Evolutionary conservation across 176 grass and related monocot genomes (phyloP).

Genomic region (Paspalum notatum): DNA sequence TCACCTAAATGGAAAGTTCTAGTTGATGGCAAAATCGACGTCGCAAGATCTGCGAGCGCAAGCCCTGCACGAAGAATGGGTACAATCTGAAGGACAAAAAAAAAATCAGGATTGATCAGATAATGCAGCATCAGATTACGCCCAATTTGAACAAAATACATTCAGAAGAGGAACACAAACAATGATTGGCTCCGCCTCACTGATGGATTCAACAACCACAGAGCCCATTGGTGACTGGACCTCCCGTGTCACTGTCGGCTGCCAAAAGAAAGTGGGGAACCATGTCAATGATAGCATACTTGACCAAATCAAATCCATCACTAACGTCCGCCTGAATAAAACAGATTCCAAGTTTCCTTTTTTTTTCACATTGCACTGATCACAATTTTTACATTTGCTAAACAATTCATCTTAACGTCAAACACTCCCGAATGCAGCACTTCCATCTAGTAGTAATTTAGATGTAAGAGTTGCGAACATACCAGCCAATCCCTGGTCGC

Average conservation of each 20-base stretch:
- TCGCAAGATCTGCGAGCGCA: conserved; percentile 58
- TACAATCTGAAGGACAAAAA: conserved; percentile 49
- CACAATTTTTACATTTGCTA: not conserved
- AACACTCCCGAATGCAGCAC: conserved; percentile 6
- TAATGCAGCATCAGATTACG: not conserved
- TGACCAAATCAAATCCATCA: not conserved
- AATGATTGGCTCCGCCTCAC: conserved; percentile 66
- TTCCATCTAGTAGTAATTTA: not conserved
- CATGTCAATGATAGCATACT: conserved; percentile 7
- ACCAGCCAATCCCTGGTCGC: conserved; percentile 81
- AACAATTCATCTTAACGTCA: not conserved
- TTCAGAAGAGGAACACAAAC: conserved; percentile 35
- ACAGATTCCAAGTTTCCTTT: not conserved
- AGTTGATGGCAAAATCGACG: conserved; percentile 70
- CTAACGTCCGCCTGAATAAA: not conserved
- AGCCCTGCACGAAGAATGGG: conserved; percentile 81
- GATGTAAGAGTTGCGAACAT: conserved; percentile 1
- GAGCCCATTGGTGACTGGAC: conserved; percentile 55
- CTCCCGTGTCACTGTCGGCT: conserved; percentile 55
- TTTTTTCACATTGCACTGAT: not conserved
- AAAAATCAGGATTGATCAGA: not conserved
- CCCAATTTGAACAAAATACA: not conserved
- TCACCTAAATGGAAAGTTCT: conserved; percentile 75
- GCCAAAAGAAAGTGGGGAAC: conserved; percentile 10
- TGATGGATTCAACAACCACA: conserved; percentile 58